These are phyloP conservation scores for Epichloe glyceriae DNA, from an alignment of 2,329 filamentous ascomycete species.

Conservation along the genomic window DNA sequence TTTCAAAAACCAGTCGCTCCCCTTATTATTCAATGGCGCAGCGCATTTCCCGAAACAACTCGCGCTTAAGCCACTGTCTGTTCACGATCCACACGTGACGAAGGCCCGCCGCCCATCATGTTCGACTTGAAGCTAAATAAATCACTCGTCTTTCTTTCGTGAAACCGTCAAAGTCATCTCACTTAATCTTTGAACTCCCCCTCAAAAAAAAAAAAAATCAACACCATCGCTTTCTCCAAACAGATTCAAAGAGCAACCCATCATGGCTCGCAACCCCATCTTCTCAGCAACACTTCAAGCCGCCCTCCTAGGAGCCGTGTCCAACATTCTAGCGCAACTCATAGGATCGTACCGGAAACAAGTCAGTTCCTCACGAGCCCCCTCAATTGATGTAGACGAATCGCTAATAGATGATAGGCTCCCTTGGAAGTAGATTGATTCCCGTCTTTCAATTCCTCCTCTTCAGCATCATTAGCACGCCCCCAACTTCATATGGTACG, in stretches of 20 bases:
- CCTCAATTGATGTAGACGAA: neutral
- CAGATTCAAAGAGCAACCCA: neutral
- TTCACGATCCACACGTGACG: neutral
- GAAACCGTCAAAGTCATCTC: neutral
- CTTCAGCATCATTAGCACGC: conserved; percentile 60
- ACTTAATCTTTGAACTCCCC: too few species aligned
- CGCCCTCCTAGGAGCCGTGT: conserved; percentile 49
- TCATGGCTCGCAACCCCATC: conserved; percentile 33
- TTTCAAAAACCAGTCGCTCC: neutral
- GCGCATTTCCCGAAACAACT: neutral
- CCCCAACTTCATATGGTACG: conserved; percentile 75
- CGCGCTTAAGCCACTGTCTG: neutral
- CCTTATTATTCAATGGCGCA: neutral
- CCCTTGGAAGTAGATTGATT: conserved; percentile 40
- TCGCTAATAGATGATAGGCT: neutral
- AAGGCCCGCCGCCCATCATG: neutral
- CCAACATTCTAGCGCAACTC: conserved; percentile 61
- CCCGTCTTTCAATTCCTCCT: conserved; percentile 66
- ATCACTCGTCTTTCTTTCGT: neutral
- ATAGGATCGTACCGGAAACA: conserved; percentile 48
- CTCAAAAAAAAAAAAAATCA: too few species aligned
- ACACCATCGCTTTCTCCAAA: too few species aligned
- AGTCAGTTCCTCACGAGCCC: conserved; percentile 29
- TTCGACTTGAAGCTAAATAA: too few species aligned
- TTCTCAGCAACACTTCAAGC: conserved; percentile 51